Percentiles rank a stretch among this genome's conserved stretches.
Conservation (phyloP, 768 basidiomycete genomes). For the Trametes punicea region DNA sequence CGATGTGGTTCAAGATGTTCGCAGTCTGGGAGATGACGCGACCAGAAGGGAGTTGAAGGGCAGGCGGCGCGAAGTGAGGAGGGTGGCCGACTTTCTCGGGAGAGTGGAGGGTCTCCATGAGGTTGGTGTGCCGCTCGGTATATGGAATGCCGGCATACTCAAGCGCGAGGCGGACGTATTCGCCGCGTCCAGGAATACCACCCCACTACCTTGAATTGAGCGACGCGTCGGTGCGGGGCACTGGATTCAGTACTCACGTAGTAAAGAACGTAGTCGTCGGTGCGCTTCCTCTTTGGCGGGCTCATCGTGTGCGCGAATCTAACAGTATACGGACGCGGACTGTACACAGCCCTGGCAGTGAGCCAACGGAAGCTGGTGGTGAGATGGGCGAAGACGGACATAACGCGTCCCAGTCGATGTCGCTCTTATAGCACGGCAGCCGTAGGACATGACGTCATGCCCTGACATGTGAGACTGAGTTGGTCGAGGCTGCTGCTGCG, state of each 20-base stretch:
- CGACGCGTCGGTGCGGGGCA: too few species aligned
- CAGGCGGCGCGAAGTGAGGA: conserved; percentile 41
- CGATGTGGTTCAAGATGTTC: conserved; percentile 36
- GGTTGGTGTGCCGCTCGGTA: conserved; percentile 23
- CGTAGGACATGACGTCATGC: neutral
- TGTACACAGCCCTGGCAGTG: neutral
- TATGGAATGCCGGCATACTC: conserved; percentile 36
- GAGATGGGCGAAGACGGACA: neutral
- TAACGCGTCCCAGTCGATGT: neutral
- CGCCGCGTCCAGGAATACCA: conserved; percentile 37
- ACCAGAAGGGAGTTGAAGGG: conserved; percentile 33
- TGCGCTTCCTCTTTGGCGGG: conserved; percentile 3
- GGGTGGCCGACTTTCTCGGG: conserved; percentile 22
- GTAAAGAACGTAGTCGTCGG: conserved; percentile 10
- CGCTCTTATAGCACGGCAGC: neutral
- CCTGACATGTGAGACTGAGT: too few species aligned
- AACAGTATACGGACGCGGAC: neutral
- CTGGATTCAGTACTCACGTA: neutral
- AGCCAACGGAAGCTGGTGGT: neutral
- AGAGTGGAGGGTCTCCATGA: conserved; percentile 22
- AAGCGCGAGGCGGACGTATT: conserved; percentile 37
- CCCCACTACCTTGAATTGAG: conserved; percentile 26
- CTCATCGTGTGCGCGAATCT: conserved; percentile 1
- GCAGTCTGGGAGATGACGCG: conserved; percentile 35
- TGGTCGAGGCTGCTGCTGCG: too few species aligned